These are phyloP conservation scores for Fusarium armeniacum DNA, from an alignment of 2,329 filamentous ascomycete species.

Conservation along the genomic window DNA sequence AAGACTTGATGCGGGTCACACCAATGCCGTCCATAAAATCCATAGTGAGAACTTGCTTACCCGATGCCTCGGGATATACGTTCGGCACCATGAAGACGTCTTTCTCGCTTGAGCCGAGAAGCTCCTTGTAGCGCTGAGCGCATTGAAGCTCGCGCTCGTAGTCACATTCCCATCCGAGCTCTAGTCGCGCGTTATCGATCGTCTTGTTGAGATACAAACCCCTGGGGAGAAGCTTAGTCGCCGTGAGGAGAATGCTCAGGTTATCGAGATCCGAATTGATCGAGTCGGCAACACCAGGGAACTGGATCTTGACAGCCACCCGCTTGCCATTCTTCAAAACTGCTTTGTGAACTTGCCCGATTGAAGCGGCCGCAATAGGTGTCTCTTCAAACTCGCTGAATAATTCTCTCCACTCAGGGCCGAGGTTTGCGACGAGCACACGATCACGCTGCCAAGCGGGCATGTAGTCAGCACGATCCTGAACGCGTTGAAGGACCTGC, in stretches of 20 bases:
- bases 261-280: conserved; percentile 98
- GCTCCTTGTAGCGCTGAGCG: conserved; percentile 78
- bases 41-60: conserved; percentile 91
- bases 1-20: conserved; percentile 82
- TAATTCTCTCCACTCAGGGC: conserved; percentile 84
- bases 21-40: conserved; percentile 89
- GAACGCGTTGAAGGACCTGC: conserved; percentile 90
- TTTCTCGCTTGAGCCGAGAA: conserved; percentile 73
- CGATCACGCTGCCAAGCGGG: conserved; percentile 91
- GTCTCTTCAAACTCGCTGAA: conserved; percentile 89
- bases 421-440: conserved; percentile 84
- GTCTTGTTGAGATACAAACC: conserved; percentile 97
- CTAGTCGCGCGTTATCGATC: conserved; percentile 91
- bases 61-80: conserved; percentile 83
- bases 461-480: conserved; percentile 99
- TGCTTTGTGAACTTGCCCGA: conserved; percentile 94
- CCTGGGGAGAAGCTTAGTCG: conserved; percentile 89
- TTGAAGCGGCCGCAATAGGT: conserved; percentile 94
- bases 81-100: conserved; percentile 84
- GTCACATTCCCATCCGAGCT: conserved; percentile 97
- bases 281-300: conserved; percentile 93
- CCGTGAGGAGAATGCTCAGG: conserved; percentile 88
- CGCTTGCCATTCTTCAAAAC: conserved; percentile 79
- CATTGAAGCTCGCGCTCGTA: conserved; percentile 90
- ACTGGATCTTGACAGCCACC: conserved; percentile 97